Evolutionary conservation across 2,329 filamentous ascomycete species (phyloP), one percentile per base, ranked within the genome.

Genomic region (Diplodia sapinea): DNA sequence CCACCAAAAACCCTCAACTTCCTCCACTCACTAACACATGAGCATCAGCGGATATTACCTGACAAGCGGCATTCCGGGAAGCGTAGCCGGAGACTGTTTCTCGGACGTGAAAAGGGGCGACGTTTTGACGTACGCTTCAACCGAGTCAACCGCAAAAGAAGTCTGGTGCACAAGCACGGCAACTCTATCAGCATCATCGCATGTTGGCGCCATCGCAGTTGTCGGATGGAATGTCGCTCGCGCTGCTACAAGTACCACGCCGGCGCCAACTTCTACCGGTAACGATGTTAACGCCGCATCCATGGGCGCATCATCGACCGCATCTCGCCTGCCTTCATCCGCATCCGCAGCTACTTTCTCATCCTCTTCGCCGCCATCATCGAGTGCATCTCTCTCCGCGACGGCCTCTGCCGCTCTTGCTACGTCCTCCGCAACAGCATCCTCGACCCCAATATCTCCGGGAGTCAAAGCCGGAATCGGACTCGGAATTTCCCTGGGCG

Each of bases 201-300:
- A 40, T 23, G 61, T 59, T 65, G 66, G 61, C 11, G 66, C 66
- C 6, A 68, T 68, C 38, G 66, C 66, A n/a, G 66, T 68, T 15
- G 66, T 68, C 40, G 59, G 66, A 20, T 68, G 23, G 33, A 59
- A 68, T 43, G 59, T 68, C 29, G 43, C 43, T 23, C n/a, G 29
- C 20, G 49, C 29, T 38, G 12, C 47, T 15, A 17, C 17, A 12
- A 47, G 20, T 20, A 23, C 29, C 7, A 66, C 49, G 20, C 36
- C 63, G 11, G n/a, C 49, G 12, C 40, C 63, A 3, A 54, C 50
- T 5, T 56, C 63, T 7, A 56, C 20, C 11, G 11, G 36, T 4
- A 1, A 1, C 36, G 36, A 38, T 38, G 36, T 38, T 38, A 11
- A 4, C 36, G 36, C 36, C 36, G 11, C 36, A 38, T 38, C 36